Percentiles rank a stretch among this genome's conserved stretches.
phyloP scores from a whole-genome alignment of 2,329 filamentous ascomycete species.

The Fusarium burgessii region DNA sequence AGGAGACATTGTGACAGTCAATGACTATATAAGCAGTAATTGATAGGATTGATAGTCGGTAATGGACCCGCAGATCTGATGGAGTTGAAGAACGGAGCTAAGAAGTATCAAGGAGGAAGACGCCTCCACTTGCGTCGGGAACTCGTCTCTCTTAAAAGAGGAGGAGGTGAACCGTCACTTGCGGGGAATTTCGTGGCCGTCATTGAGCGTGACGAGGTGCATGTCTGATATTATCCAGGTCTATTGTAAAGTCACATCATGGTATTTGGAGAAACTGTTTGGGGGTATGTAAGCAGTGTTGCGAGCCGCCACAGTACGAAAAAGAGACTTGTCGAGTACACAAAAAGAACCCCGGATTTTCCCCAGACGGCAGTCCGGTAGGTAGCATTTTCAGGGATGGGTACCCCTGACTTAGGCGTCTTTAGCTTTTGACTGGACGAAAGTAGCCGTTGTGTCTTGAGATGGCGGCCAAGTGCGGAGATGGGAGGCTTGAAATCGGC shows the following conservation, averaged over 20 bases:
- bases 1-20: conserved; percentile 19
- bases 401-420: conserved; percentile 19
- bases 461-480: conserved; percentile 26
- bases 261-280: conserved; percentile 29
- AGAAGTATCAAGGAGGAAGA: conserved; percentile 18
- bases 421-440: conserved; percentile 28
- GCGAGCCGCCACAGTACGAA: conserved; percentile 23
- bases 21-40: neutral
- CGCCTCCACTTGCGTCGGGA: conserved; percentile 16
- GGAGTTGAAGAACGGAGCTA: conserved; percentile 14
- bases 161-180: neutral
- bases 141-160: conserved; percentile 22
- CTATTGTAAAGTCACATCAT: conserved; percentile 8
- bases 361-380: conserved; percentile 27
- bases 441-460: conserved; percentile 15
- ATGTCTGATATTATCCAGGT: conserved; percentile 1
- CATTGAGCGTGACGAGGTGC: conserved; percentile 30
- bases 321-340: conserved; percentile 27
- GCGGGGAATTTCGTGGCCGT: conserved; percentile 38
- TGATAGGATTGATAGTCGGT: neutral
- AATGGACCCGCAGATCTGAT: conserved; percentile 12
- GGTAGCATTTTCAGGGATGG: conserved; percentile 10
- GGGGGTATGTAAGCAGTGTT: neutral
- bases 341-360: conserved; percentile 28
- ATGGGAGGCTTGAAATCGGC: conserved; percentile 23